Percentiles rank a stretch among this genome's conserved stretches.
phyloP scores from a whole-genome alignment of 2,329 filamentous ascomycete species.

The Botrytis fragariae region DNA sequence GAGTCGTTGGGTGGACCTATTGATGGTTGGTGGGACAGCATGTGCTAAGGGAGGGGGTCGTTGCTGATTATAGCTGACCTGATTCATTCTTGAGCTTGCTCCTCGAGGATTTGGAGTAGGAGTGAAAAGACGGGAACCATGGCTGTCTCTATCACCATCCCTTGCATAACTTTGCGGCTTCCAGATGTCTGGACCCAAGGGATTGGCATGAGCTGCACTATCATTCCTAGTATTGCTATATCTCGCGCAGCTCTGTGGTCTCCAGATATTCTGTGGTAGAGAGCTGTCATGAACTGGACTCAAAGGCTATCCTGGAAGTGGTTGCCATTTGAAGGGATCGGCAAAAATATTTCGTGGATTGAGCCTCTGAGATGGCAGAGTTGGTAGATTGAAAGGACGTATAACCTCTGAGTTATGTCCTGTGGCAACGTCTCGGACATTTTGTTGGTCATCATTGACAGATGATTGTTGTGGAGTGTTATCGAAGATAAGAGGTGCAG shows the following conservation, averaged over 20 bases:
- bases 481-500: not conserved
- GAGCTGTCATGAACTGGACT: fast-evolving
- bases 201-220: not conserved
- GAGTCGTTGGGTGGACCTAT: not conserved
- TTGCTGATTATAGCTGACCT: not conserved
- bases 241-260: not conserved
- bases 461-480: not conserved
- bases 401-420: not conserved
- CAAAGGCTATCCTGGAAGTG: not conserved
- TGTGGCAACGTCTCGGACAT: not conserved
- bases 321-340: not conserved
- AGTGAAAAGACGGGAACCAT: not conserved
- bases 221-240: not conserved
- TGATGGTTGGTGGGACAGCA: not conserved
- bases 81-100: not conserved
- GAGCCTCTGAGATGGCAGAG: not conserved
- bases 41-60: not conserved
- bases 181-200: not conserved
- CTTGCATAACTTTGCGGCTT: not conserved
- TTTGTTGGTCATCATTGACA: not conserved
- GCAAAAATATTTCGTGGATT: not conserved
- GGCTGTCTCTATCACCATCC: not conserved
- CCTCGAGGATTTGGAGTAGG: not conserved
- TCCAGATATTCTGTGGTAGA: not conserved
- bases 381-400: not conserved